Base-by-base conservation (phyloP, 345 rosid genomes). In the Alliaria petiolata region DNA sequence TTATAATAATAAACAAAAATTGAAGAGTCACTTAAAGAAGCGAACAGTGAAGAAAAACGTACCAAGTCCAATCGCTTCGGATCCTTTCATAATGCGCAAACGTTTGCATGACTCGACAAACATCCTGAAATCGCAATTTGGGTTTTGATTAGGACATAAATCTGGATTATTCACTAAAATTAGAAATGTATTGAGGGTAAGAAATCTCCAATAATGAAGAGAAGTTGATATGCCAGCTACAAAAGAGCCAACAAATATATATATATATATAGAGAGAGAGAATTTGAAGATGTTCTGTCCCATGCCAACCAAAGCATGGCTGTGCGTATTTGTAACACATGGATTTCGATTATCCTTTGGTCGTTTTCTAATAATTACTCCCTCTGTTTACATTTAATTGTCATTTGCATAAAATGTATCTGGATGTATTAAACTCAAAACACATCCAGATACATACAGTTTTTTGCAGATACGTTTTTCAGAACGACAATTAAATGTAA, bases 21-120 rank as follows among this genome's bases (percentile, higher is more conserved):
- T 14, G 17, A 38, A n/a, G 17, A 38, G 8, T 6, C 30, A 26
- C 14, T 19, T 14, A 22, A 20, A 14, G 20, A 44, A 56, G 43
- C 10, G 7, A 44, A 34, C 43, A 67, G 20, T 19, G 44, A 56
- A 56, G 19, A 51, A 51, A 57, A 46, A 16, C 39, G 6, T 86
- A 92, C 98, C 95, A 8, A 90, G 91, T n/a, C 98, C 96, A 79
- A 90, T 83, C 42, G 95, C 95, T 79, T 92, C 98, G 1, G 98
- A 88, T 70, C 95, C 95, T 78, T 88, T 92, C 96, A 92, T 88
- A 59, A 90, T 82, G 79, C 96, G 96, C 72, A 92, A 70, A 62
- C 98, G 95, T 84, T 85, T 90, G 90, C 98, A 92, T 33, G 98
- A 88, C 46, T 84, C 86, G 3, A 90, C 91, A 51, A 90, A 92